Percentiles rank a stretch among this genome's conserved stretches.
Conservation (phyloP, 2,329 filamentous ascomycete genomes). For the Pestalotiopsis sp. region DNA sequence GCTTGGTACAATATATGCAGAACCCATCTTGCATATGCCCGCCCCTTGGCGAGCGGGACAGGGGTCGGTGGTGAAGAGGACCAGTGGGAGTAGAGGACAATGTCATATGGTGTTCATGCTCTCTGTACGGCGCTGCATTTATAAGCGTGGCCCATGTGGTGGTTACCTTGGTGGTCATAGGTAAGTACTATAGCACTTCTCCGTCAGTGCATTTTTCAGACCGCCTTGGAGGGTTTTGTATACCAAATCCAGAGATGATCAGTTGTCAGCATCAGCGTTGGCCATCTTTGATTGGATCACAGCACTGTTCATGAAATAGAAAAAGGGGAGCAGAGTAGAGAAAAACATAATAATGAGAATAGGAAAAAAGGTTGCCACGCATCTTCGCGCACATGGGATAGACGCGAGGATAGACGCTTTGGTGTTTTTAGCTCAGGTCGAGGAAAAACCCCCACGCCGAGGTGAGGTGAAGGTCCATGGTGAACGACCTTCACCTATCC, state of each 20-base stretch:
- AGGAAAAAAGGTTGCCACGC: neutral
- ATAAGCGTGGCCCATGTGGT: neutral
- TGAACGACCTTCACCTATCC: neutral
- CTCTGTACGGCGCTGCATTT: neutral
- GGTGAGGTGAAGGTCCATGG: neutral
- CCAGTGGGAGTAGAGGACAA: neutral
- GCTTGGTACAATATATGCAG: constrained; percentile 4
- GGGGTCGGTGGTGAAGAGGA: neutral
- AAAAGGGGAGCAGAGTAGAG: neutral
- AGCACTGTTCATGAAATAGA: neutral
- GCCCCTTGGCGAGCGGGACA: neutral
- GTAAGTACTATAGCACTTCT: too few species aligned
- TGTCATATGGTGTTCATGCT: neutral
- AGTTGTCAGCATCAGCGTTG: too few species aligned
- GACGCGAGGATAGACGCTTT: neutral
- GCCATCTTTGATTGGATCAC: too few species aligned
- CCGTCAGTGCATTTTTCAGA: too few species aligned
- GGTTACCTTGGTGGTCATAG: too few species aligned
- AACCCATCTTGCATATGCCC: neutral
- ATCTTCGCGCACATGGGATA: neutral
- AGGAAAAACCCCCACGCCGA: neutral
- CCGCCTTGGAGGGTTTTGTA: too few species aligned
- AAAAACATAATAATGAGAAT: neutral
- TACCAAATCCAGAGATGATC: too few species aligned
- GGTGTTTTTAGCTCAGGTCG: neutral